Percentiles rank a stretch among this genome's conserved stretches.
Conservation (phyloP, 1,284 basidiomycete species). For the Exobasidium rhododendri region DNA sequence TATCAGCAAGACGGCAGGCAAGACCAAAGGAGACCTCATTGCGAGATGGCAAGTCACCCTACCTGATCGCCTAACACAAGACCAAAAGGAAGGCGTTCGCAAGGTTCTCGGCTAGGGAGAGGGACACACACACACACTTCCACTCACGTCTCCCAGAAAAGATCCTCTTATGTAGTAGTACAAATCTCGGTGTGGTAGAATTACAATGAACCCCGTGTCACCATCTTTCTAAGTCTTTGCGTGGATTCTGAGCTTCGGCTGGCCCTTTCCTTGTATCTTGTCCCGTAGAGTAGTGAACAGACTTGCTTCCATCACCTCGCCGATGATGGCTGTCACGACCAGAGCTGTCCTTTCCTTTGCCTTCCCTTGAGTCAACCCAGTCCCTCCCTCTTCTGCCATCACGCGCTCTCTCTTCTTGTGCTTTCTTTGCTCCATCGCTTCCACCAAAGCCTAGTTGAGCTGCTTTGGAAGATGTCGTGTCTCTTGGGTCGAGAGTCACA, state of each 20-base stretch:
- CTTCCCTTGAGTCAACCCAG: slow-evolving; percentile 31
- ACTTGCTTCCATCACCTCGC: not conserved
- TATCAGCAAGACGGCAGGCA: slow-evolving; percentile 46
- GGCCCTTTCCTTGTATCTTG: too few species aligned
- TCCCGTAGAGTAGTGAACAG: too few species aligned
- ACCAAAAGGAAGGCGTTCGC: slow-evolving; percentile 37
- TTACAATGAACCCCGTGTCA: not conserved
- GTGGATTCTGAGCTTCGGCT: too few species aligned
- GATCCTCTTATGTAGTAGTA: slow-evolving; percentile 3
- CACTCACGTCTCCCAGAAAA: not conserved
- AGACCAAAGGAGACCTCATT: slow-evolving; percentile 48
- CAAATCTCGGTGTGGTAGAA: too few species aligned
- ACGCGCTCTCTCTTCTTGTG: slow-evolving; percentile 8
- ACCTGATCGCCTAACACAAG: slow-evolving; percentile 36
- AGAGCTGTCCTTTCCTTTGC: too few species aligned
- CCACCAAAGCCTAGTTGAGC: slow-evolving; percentile 18
- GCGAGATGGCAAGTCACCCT: slow-evolving; percentile 49
- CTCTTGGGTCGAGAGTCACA: slow-evolving; percentile 19
- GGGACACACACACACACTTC: not conserved
- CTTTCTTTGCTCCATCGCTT: slow-evolving; percentile 13
- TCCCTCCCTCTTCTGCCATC: slow-evolving; percentile 29
- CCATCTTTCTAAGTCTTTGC: not conserved
- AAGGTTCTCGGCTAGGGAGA: slow-evolving; percentile 25
- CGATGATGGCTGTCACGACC: not conserved
- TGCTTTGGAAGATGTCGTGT: slow-evolving; percentile 10